phyloP scores from a whole-genome alignment of 1,284 basidiomycete species.

The Microbotryomycetes sp. region DNA sequence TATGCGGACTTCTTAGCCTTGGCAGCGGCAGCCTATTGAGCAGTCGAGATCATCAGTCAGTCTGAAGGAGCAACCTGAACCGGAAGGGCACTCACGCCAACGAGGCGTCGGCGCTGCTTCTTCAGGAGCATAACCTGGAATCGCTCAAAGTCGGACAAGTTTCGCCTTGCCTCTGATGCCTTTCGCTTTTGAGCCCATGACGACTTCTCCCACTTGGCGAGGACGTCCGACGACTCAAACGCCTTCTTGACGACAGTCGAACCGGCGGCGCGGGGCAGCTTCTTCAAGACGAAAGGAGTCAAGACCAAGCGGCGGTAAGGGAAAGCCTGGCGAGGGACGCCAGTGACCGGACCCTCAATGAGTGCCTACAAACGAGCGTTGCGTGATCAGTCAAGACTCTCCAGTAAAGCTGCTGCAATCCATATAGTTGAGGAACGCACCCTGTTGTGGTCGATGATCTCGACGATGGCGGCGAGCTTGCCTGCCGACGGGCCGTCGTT shows the following conservation, averaged over 20 bases:
- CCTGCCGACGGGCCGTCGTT: conserved; percentile 78
- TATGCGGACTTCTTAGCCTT: conserved; percentile 33
- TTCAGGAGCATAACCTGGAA: conserved; percentile 55
- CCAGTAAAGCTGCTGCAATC: background rate
- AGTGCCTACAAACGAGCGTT: conserved; percentile 58
- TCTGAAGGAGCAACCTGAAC: conserved; percentile 36
- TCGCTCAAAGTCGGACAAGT: conserved; percentile 83
- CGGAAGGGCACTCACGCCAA: conserved; percentile 32
- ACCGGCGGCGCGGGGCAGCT: conserved; percentile 81
- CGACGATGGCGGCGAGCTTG: conserved; percentile 88
- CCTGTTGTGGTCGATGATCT: conserved; percentile 99
- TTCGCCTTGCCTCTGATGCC: conserved; percentile 67
- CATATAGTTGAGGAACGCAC: conserved; percentile 49
- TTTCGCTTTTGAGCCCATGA: conserved; percentile 86
- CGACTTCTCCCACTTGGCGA: conserved; percentile 67
- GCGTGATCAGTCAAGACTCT: background rate
- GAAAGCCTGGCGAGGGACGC: conserved; percentile 84
- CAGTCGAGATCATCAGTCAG: background rate
- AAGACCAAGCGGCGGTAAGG: conserved; percentile 89
- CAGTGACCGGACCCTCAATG: conserved; percentile 86
- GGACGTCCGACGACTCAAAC: conserved; percentile 68
- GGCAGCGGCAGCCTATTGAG: conserved; percentile 18
- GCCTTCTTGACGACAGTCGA: conserved; percentile 76
- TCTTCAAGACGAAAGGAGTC: conserved; percentile 75
- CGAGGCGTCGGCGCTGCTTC: conserved; percentile 47